These are phyloP conservation scores for Claviceps sp. DNA, from an alignment of 2,329 filamentous ascomycete genomes.

Conservation along the genomic window DNA sequence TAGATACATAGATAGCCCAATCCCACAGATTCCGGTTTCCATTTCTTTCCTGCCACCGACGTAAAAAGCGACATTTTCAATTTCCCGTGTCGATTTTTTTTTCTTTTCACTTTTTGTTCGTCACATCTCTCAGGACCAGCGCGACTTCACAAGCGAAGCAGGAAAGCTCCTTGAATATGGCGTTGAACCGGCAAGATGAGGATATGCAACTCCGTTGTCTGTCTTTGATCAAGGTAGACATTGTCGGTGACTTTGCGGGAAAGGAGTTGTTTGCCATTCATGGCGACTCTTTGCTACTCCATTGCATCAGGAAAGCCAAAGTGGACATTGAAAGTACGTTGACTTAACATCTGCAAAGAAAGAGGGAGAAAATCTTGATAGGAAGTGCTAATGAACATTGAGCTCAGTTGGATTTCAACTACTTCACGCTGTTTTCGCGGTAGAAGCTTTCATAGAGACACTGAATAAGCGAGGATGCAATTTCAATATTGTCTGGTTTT, in stretches of 20 bases:
- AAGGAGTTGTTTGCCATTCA: slow-evolving; percentile 61
- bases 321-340: slow-evolving; percentile 40
- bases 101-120: too few relatives aligned
- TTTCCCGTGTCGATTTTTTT: too few relatives aligned
- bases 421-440: neutral
- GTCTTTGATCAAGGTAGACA: slow-evolving; percentile 35
- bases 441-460: slow-evolving; percentile 16
- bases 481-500: slow-evolving; percentile 60
- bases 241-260: slow-evolving; percentile 65
- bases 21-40: too few relatives aligned
- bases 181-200: too few relatives aligned
- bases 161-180: too few relatives aligned
- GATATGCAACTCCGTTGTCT: neutral
- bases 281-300: slow-evolving; percentile 55
- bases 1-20: too few relatives aligned
- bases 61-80: too few relatives aligned
- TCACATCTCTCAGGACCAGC: too few relatives aligned
- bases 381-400: neutral
- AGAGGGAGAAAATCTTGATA: too few relatives aligned
- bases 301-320: slow-evolving; percentile 46
- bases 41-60: too few relatives aligned
- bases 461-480: slow-evolving; percentile 46
- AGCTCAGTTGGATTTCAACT: neutral
- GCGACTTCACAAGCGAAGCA: too few relatives aligned
- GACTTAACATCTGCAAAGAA: neutral